A percentile compares a stretch with the other conserved stretches of the same genome.
Conservation (phyloP, 495 filamentous ascomycete species). For the Neurospora pannonica region DNA sequence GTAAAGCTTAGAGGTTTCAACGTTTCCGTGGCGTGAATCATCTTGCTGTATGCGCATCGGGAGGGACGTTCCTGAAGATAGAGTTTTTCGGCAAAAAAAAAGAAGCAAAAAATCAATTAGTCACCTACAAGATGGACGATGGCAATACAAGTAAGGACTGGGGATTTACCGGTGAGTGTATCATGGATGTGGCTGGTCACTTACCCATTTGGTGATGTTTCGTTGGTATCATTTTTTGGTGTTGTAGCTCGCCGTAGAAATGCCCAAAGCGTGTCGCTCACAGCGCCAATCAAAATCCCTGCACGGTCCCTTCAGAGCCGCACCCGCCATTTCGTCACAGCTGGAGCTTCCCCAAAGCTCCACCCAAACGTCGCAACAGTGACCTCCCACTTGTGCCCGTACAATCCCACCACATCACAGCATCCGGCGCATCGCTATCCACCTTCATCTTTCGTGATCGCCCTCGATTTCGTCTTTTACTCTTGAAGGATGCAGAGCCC, state of each 20-base stretch:
- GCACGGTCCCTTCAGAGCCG: neutral
- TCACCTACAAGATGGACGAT: neutral
- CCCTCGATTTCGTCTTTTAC: neutral
- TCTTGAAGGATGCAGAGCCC: neutral
- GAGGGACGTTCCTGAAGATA: neutral
- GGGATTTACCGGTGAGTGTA: neutral
- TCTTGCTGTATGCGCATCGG: neutral
- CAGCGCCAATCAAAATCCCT: neutral
- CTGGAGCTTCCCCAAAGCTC: neutral
- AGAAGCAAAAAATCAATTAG: neutral
- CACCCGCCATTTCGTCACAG: slow-evolving; percentile 3
- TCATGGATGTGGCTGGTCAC: neutral
- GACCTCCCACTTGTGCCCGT: slow-evolving; percentile 6
- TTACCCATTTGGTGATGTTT: neutral
- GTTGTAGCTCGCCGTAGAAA: neutral
- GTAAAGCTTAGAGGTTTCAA: neutral
- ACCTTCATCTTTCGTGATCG: neutral
- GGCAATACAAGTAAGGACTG: neutral
- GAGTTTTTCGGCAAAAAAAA: neutral
- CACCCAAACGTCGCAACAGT: neutral
- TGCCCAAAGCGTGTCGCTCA: neutral
- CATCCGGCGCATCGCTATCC: neutral
- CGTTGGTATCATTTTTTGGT: neutral
- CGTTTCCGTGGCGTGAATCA: neutral
- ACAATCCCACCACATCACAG: slow-evolving; percentile 4